phyloP scores from a whole-genome alignment of 2,329 filamentous ascomycete species.

The Rosellinia necatrix region DNA sequence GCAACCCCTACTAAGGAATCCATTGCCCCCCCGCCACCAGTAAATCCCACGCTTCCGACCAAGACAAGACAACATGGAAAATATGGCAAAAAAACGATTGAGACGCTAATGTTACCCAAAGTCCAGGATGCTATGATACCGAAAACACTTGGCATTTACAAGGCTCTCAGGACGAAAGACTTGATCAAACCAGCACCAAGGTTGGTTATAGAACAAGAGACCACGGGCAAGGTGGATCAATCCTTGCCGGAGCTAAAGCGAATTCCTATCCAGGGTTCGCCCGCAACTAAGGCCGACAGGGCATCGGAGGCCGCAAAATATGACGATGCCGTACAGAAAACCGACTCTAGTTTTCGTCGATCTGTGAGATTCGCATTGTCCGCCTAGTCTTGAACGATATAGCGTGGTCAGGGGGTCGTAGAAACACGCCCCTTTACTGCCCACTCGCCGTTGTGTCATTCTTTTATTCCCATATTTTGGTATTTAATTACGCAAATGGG shows the following conservation, averaged over 20 bases:
- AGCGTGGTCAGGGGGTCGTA: neutral
- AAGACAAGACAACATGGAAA: conserved; percentile 4
- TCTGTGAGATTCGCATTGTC: conserved; percentile 15
- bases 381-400: neutral
- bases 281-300: neutral
- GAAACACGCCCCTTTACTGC: neutral
- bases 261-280: neutral
- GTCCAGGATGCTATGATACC: conserved; percentile 26
- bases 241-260: neutral
- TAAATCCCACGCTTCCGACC: neutral
- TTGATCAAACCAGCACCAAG: conserved; percentile 29
- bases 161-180: conserved; percentile 22
- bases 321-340: neutral
- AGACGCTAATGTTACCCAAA: conserved; percentile 12
- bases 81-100: neutral
- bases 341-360: neutral
- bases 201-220: conserved; percentile 21
- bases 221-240: neutral
- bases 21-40: neutral
- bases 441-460: neutral
- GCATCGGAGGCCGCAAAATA: neutral
- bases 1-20: neutral
- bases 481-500: no score
- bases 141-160: conserved; percentile 20
- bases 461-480: neutral